Evolutionary conservation across 1,284 basidiomycete species (phyloP).

Genomic region (Coniferiporia sulphurascens): DNA sequence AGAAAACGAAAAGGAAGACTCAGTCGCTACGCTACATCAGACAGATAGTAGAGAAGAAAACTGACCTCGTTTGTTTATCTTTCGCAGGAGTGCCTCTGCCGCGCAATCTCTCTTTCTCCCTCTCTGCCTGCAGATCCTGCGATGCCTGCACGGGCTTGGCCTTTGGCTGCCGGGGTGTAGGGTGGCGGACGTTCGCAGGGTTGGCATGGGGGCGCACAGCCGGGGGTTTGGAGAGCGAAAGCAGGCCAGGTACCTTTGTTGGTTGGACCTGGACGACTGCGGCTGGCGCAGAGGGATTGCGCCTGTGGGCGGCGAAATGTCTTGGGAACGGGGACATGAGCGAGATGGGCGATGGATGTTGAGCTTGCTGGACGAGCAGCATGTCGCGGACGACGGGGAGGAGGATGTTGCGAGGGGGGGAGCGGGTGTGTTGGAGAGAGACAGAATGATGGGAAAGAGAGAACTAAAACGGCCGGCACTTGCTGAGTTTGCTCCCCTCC

Average conservation of each 20-base stretch:
- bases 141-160: conserved; percentile 6
- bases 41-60: not conserved
- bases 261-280: conserved; percentile 57
- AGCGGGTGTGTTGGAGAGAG: not conserved
- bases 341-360: conserved; percentile 29
- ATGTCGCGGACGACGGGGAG: conserved; percentile 35
- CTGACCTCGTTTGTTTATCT: conserved; percentile 16
- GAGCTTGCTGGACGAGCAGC: conserved; percentile 62
- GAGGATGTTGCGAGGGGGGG: conserved; percentile 19
- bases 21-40: not conserved
- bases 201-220: conserved; percentile 1
- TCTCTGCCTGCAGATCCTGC: conserved; percentile 1
- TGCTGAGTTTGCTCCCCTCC: conserved; percentile 7
- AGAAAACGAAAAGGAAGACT: not conserved
- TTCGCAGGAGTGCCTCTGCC: conserved; percentile 13
- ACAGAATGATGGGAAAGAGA: conserved; percentile 11
- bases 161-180: conserved; percentile 17
- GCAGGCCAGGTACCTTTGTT: conserved; percentile 64
- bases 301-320: conserved; percentile 33
- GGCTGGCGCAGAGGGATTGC: conserved; percentile 64
- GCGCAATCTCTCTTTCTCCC: conserved; percentile 4
- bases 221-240: conserved; percentile 59
- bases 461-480: conserved; percentile 4
- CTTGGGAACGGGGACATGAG: conserved; percentile 12
- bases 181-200: not conserved